Evolutionary conservation across 2,329 filamentous ascomycete genomes (phyloP), one percentile per base, ranked within the genome.

Genomic region (Aureobasidium sp.): DNA sequence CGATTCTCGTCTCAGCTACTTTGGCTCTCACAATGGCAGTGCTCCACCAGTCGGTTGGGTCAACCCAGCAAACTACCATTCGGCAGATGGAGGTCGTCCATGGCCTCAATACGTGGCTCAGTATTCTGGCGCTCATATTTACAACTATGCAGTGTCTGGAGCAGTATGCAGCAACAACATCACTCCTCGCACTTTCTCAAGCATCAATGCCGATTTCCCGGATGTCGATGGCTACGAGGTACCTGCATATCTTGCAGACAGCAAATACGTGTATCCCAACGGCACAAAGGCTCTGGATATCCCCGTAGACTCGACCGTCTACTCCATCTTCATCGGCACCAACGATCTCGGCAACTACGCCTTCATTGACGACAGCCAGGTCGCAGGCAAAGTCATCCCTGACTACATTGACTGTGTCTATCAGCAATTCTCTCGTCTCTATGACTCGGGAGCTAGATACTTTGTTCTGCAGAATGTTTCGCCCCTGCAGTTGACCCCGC

Each of bases 241-340:
- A 1, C 78, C 78, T 3, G 77, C 78, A 32, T 81, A 78, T 69
- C 67, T 79, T 39, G 75, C 77, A 9, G 79, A 81, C 69, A 68
- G 66, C 15, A 44, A 74, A 66, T 66, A 72, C 37, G 53, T 70
- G 44, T 62, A 65, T 15, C 64, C 71, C 1, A 74, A 76, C 60
- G 76, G 75, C 59, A 75, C 70, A 1, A 72, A 73, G 6, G 74
- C 76, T 68, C 72, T 82, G 62, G 69, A 72, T 37, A 75, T 77
- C 50, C 79, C 77, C 2, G 67, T 80, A 1, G 74, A 82, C 34
- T 84, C 86, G 65, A 90, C 88, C 0, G 84, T 90, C 2, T 92
- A 91, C 69, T 80, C 84, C 1, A 81, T 92, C 56, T 92, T 87
- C 87, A 91, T 92, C 68, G 89, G 89, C 3, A 91, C 88, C 27